These are phyloP conservation scores for Phytophthora pini DNA, from an alignment of 352 stramenopile species.

Conservation along the genomic window DNA sequence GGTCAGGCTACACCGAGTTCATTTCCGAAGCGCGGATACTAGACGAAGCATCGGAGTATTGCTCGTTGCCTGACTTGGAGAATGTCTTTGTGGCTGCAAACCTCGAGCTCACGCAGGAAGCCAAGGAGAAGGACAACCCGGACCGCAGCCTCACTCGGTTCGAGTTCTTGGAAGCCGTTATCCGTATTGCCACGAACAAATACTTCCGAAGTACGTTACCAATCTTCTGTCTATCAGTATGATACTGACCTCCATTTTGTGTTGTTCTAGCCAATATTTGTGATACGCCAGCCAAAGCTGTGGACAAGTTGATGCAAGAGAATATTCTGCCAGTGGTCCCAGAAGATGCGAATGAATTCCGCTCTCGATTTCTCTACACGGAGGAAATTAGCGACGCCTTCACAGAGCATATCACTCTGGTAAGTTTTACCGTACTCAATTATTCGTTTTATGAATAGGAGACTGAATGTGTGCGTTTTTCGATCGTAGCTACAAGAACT, in stretches of 20 bases:
- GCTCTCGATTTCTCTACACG: conserved; percentile 72
- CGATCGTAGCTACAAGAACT: conserved; percentile 68
- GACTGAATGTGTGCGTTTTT: background rate
- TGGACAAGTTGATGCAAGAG: conserved; percentile 73
- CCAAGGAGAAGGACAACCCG: conserved; percentile 83
- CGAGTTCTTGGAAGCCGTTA: conserved; percentile 79
- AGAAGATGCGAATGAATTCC: conserved; percentile 79
- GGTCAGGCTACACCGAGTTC: conserved; percentile 77
- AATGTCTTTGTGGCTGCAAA: conserved; percentile 87
- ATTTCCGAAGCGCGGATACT: conserved; percentile 64
- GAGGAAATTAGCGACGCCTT: conserved; percentile 81
- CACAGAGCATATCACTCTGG: conserved; percentile 73
- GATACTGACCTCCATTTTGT: background rate
- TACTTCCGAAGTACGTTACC: conserved; percentile 62
- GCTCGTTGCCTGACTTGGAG: conserved; percentile 68
- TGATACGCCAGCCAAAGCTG: conserved; percentile 70
- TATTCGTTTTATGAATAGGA: background rate
- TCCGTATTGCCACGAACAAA: conserved; percentile 85
- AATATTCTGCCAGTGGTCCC: conserved; percentile 53
- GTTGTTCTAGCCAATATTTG: conserved; percentile 57
- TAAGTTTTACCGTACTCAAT: conserved; percentile 24
- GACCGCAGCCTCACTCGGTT: conserved; percentile 80
- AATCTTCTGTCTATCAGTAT: conserved; percentile 3
- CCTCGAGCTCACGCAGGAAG: conserved; percentile 77
- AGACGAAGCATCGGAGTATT: conserved; percentile 75